Conservation (phyloP, 495 filamentous ascomycete genomes). For the Evansstolkia leycettana region DNA sequence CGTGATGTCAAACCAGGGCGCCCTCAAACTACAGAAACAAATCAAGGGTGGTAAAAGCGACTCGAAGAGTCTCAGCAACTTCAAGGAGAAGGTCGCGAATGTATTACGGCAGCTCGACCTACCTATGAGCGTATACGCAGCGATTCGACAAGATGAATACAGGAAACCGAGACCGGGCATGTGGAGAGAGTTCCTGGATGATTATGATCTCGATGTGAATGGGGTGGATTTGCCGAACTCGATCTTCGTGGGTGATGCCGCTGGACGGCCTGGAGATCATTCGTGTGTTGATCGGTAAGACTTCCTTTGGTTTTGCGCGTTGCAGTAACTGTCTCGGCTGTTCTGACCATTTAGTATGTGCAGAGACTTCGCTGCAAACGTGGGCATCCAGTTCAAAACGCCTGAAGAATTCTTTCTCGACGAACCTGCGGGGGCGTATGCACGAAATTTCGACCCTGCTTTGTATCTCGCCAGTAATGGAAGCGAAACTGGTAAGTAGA, state of each 20-base stretch:
- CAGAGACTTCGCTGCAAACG: slow-evolving; percentile 66
- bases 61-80: slow-evolving; percentile 50
- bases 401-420: slow-evolving; percentile 86
- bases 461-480: slow-evolving; percentile 33
- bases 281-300: slow-evolving; percentile 68
- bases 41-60: slow-evolving; percentile 55
- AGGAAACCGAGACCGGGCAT: slow-evolving; percentile 83
- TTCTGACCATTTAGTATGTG: slow-evolving; percentile 2
- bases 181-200: slow-evolving; percentile 73
- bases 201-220: slow-evolving; percentile 52
- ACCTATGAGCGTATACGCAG: slow-evolving; percentile 72
- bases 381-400: slow-evolving; percentile 66
- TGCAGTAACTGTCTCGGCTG: too few relatives aligned
- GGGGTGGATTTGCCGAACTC: slow-evolving; percentile 56
- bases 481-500: slow-evolving; percentile 14
- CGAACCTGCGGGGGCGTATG: slow-evolving; percentile 46
- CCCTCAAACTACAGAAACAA: slow-evolving; percentile 59
- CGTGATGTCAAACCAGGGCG: slow-evolving; percentile 81
- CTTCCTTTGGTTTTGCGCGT: too few relatives aligned
- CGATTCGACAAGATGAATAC: slow-evolving; percentile 64
- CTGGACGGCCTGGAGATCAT: slow-evolving; percentile 49
- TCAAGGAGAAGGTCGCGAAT: slow-evolving; percentile 64
- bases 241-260: slow-evolving; percentile 88
- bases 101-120: slow-evolving; percentile 63
- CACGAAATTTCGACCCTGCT: slow-evolving; percentile 54